Base-by-base conservation (phyloP, 768 basidiomycete genomes). In the Panaeolus cyanescens region DNA sequence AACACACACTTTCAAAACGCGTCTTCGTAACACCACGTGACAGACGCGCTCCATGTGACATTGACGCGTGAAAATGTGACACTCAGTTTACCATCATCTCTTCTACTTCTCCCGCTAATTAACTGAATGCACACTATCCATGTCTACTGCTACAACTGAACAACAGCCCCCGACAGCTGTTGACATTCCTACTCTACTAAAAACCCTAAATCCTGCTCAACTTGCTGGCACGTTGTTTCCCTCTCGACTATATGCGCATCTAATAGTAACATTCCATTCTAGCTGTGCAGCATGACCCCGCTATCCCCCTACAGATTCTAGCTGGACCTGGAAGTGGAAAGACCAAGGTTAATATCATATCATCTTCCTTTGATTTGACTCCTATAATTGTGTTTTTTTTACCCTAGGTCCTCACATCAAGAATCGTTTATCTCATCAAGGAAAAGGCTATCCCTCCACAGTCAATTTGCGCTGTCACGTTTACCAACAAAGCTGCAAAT, bases 401-500 rank as follows among this genome's bases (percentile, higher is more conserved):
- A 15, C n/a, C 19, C 34, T 45, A 86, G 80, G 87, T 91, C 25
- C 71, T 92, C 25, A 90, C 87, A 4, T 83, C 86, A 54, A 81
- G 91, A 15, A 87, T 91, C 50, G 89, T 85, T 3, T 78, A 90
- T 69, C 75, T 92, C 20, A 85, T 91, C 55, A 70, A 83, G 5
- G 71, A 80, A 30, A 83, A 87, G 66, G 66, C 66, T 25, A 68
- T 89, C 9, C 69, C 79, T 10, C 83, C 90, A 1, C 77, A 79
- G 4, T 78, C 84, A 17, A 89, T 92, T 73, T 90, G 88, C 67
- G 88, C 89, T 2, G 90, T 95, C 10, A 96, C 83, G 5, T 96
- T 95, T 72, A 95, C 93, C 9, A 94, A 94, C 76, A 93, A 93
- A 72, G 93, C 93, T 15, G 92, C 93, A 1, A 89, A 85, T 62